Conservation (phyloP, 768 basidiomycete species). For the Lepiota brunneoincarnata region DNA sequence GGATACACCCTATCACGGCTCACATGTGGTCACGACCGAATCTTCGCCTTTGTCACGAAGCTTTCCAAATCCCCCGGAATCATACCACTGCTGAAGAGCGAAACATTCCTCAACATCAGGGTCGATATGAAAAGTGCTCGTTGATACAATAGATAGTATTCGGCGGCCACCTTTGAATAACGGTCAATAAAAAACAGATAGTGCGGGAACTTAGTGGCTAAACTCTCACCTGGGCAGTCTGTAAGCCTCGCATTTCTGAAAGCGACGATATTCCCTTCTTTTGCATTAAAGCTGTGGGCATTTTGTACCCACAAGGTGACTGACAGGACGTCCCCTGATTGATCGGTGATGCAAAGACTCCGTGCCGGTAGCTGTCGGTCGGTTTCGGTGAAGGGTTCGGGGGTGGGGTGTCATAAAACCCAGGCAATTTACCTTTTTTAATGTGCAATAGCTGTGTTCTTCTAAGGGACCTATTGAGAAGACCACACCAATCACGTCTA, state of each 20-base stretch:
- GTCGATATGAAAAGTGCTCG: slow-evolving; percentile 76
- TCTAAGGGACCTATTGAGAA: slow-evolving; percentile 78
- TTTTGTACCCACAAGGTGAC: slow-evolving; percentile 95
- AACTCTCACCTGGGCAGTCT: slow-evolving; percentile 59
- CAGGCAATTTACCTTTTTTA: too few species aligned
- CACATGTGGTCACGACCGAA: too few species aligned
- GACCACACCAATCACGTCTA: slow-evolving; percentile 86
- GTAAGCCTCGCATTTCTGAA: slow-evolving; percentile 93
- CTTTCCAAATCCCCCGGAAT: too few species aligned
- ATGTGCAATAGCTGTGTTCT: too few species aligned
- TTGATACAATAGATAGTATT: slow-evolving; percentile 71
- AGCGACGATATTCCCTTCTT: slow-evolving; percentile 72
- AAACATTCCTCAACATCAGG: slow-evolving; percentile 92
- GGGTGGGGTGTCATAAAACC: too few species aligned
- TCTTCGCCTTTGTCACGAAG: too few species aligned
- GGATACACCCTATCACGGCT: too few species aligned
- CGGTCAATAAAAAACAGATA: too few species aligned
- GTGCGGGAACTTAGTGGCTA: too few species aligned
- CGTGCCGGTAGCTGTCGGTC: slow-evolving; percentile 74
- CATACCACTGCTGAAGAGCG: slow-evolving; percentile 87
- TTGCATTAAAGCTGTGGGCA: slow-evolving; percentile 70
- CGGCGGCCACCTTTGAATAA: too few species aligned
- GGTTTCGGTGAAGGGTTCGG: not conserved
- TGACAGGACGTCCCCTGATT: slow-evolving; percentile 70
- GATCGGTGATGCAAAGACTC: slow-evolving; percentile 85